These are phyloP conservation scores for Gymnopilus junonius DNA, from an alignment of 768 basidiomycete species.

Conservation along the genomic window DNA sequence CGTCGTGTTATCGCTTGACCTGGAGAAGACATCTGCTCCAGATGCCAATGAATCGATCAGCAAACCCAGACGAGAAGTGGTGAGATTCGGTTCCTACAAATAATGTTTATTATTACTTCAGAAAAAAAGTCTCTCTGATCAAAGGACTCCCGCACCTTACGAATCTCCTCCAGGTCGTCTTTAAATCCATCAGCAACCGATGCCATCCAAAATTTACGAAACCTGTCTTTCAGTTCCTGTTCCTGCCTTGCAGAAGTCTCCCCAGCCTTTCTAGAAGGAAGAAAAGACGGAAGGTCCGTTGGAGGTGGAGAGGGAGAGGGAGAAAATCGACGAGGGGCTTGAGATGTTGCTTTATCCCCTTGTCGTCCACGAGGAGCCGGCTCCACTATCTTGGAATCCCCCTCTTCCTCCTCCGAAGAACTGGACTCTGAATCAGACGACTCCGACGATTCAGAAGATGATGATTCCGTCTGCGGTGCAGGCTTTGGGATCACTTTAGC, in stretches of 20 bases:
- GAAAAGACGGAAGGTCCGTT: slow-evolving; percentile 59
- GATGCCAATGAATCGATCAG: slow-evolving; percentile 85
- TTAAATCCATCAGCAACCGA: slow-evolving; percentile 82
- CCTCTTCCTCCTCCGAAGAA: slow-evolving; percentile 23
- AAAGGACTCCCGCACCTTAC: slow-evolving; percentile 56
- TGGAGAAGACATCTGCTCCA: slow-evolving; percentile 73
- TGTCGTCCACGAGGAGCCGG: slow-evolving; percentile 16
- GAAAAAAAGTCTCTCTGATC: neutral
- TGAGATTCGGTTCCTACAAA: slow-evolving; percentile 64
- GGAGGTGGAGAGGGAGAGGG: slow-evolving; percentile 53
- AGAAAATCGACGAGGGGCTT: slow-evolving; percentile 31
- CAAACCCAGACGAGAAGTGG: slow-evolving; percentile 66
- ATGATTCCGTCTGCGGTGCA: slow-evolving; percentile 33
- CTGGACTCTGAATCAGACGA: slow-evolving; percentile 27
- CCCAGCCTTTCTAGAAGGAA: slow-evolving; percentile 37
- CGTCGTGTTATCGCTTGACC: slow-evolving; percentile 33
- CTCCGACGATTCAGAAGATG: slow-evolving; percentile 30
- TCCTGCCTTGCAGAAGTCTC: slow-evolving; percentile 47
- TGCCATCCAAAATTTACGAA: slow-evolving; percentile 88
- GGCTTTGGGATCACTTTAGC: slow-evolving; percentile 13
- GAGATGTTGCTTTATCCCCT: slow-evolving; percentile 9
- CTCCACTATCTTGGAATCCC: slow-evolving; percentile 7
- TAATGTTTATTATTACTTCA: neutral
- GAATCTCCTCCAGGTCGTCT: slow-evolving; percentile 82
- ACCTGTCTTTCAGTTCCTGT: slow-evolving; percentile 61